These are phyloP conservation scores for Ulota crispa DNA, from an alignment of 225 moss, liverwort and hornwort species.

Conservation along the genomic window DNA sequence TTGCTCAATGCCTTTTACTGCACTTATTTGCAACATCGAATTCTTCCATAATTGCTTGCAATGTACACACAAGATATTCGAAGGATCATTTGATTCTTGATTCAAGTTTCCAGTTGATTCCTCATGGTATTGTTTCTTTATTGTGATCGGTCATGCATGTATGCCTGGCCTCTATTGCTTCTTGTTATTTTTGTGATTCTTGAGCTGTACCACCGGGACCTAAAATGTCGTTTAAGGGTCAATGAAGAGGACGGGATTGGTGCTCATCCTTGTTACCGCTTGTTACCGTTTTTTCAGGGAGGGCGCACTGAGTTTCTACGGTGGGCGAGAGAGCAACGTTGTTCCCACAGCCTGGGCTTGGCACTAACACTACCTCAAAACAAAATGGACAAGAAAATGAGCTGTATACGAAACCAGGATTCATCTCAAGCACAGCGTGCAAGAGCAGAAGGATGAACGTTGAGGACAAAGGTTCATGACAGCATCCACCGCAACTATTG, in stretches of 20 bases:
- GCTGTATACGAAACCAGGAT: neutral
- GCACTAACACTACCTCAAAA: neutral
- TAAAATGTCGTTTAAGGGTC: no score
- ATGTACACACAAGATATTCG: no score
- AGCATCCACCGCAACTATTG: neutral
- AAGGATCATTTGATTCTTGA: no score
- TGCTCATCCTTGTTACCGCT: neutral
- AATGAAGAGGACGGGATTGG: neutral
- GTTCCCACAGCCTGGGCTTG: neutral
- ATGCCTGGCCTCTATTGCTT: no score
- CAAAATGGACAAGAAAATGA: neutral
- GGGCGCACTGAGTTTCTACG: slow-evolving; percentile 23
- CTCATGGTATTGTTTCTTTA: no score
- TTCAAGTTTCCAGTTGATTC: no score
- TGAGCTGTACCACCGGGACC: no score
- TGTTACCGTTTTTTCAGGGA: slow-evolving; percentile 3
- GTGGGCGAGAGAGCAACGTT: slow-evolving; percentile 33
- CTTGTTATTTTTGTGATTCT: no score
- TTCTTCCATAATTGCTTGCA: no score
- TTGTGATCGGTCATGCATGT: no score
- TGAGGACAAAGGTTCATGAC: neutral
- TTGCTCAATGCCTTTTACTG: no score
- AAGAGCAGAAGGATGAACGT: neutral
- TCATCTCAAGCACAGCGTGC: neutral
- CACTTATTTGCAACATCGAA: no score